Evolutionary conservation across 176 grass and related monocot species (phyloP).

Genomic region (Aegilops longissima): DNA sequence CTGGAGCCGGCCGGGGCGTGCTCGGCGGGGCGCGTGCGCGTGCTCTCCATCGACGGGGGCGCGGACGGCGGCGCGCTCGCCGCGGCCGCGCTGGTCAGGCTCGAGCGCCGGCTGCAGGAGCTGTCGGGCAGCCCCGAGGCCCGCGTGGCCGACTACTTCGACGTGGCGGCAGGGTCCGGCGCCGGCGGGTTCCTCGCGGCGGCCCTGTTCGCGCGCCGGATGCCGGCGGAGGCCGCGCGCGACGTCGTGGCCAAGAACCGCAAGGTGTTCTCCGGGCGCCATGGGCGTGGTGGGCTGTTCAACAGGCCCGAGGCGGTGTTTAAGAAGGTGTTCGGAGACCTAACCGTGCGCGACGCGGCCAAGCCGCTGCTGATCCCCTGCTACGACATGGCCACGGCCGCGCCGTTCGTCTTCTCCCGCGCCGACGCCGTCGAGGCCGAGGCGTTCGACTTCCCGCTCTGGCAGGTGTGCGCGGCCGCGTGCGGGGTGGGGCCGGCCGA

Average conservation of each 20-base stretch:
- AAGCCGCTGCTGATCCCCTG: conserved; percentile 86
- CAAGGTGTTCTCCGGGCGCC: conserved; percentile 26
- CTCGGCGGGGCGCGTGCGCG: conserved; percentile 43
- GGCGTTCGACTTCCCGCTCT: conserved; percentile 81
- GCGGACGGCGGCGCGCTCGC: conserved; percentile 44
- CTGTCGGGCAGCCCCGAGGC: conserved; percentile 50
- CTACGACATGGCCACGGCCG: conserved; percentile 57
- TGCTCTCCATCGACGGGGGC: conserved; percentile 67
- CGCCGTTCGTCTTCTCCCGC: conserved; percentile 91
- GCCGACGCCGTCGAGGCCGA: conserved; percentile 88
- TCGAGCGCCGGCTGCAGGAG: conserved; percentile 52
- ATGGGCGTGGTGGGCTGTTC: not conserved
- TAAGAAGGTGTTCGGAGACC: conserved; percentile 53
- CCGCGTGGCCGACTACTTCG: conserved; percentile 59
- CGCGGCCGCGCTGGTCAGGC: conserved; percentile 44
- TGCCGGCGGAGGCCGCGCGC: conserved; percentile 52
- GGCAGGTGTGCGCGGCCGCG: conserved; percentile 62
- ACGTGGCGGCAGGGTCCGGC: conserved; percentile 68
- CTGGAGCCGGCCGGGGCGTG: not conserved
- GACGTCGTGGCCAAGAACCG: conserved; percentile 44
- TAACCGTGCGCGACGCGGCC: conserved; percentile 53
- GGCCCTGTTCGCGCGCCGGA: conserved; percentile 54
- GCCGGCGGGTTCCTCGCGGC: conserved; percentile 63
- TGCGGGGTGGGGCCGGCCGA: conserved; percentile 34
- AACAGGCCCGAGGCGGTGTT: conserved; percentile 24